phyloP scores from a whole-genome alignment of 352 stramenopile genomes.

The Stramenopiles sp. region DNA sequence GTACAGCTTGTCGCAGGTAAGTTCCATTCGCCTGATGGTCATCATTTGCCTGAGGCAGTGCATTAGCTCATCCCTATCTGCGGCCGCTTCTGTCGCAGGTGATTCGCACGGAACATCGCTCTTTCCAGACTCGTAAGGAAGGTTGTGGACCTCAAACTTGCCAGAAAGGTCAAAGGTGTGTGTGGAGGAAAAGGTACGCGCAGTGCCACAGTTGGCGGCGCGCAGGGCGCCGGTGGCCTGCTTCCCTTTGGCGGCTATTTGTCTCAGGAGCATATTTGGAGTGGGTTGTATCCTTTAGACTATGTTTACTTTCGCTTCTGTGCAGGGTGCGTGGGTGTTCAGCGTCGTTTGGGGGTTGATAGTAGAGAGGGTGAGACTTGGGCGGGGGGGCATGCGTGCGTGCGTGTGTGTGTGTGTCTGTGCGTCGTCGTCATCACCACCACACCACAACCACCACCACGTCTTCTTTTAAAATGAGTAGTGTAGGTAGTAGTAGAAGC shows the following conservation, averaged over 20 bases:
- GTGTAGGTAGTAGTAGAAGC: too few relatives aligned
- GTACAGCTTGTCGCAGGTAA: slow-evolving; percentile 99
- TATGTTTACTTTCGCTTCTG: too few relatives aligned
- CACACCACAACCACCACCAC: too few relatives aligned
- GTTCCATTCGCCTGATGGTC: slow-evolving; percentile 99
- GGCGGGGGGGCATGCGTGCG: too few relatives aligned
- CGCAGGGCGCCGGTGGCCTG: not conserved
- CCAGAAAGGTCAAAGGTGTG: not conserved
- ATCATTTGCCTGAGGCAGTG: slow-evolving; percentile 96
- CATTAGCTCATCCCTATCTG: slow-evolving; percentile 77
- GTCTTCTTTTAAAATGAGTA: too few relatives aligned
- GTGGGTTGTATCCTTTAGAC: too few relatives aligned
- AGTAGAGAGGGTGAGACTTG: too few relatives aligned
- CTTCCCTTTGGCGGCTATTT: not conserved
- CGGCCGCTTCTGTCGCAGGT: not conserved
- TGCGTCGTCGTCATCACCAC: too few relatives aligned
- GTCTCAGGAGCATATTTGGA: too few relatives aligned
- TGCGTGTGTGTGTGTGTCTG: too few relatives aligned
- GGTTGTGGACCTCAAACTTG: not conserved
- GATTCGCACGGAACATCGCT: not conserved
- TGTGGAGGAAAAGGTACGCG: not conserved
- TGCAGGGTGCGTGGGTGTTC: too few relatives aligned
- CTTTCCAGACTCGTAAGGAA: not conserved
- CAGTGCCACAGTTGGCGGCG: not conserved
- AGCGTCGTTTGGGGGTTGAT: too few relatives aligned